Evolutionary conservation across 179 eudicot species (phyloP).

Genomic region (Spinacia oleracea): DNA sequence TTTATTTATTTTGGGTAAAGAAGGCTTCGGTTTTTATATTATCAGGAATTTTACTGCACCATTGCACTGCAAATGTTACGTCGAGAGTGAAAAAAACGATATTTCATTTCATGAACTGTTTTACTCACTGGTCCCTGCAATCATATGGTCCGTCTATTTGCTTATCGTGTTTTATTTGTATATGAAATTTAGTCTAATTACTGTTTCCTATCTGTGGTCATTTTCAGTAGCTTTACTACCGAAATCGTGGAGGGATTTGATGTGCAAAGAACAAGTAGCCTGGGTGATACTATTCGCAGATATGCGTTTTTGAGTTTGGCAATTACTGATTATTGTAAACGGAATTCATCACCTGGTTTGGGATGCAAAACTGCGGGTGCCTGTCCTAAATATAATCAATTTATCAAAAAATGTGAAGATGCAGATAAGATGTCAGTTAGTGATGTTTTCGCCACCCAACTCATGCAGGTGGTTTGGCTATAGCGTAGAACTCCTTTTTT

Average conservation of each 20-base stretch:
- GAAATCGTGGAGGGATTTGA: slow-evolving; percentile 95
- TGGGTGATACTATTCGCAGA: slow-evolving; percentile 73
- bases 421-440: slow-evolving; percentile 83
- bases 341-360: slow-evolving; percentile 32
- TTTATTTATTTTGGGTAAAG: not conserved
- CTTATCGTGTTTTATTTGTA: not conserved
- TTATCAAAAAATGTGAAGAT: slow-evolving; percentile 59
- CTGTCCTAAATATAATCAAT: slow-evolving; percentile 56
- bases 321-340: slow-evolving; percentile 51
- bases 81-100: not conserved
- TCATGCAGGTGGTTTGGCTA: slow-evolving; percentile 71
- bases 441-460: slow-evolving; percentile 87
- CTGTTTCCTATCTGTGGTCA: slow-evolving; percentile 9
- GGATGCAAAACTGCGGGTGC: slow-evolving; percentile 17
- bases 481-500: not conserved
- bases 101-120: not conserved
- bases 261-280: slow-evolving; percentile 79
- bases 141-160: not conserved
- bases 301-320: slow-evolving; percentile 75
- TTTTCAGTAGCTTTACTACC: slow-evolving; percentile 85
- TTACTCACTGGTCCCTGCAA: not conserved
- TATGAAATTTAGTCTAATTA: not conserved
- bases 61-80: not conserved
- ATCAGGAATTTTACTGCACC: not conserved
- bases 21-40: not conserved